Conservation (phyloP, 1,284 basidiomycete genomes). For the Neonothopanus nambi region DNA sequence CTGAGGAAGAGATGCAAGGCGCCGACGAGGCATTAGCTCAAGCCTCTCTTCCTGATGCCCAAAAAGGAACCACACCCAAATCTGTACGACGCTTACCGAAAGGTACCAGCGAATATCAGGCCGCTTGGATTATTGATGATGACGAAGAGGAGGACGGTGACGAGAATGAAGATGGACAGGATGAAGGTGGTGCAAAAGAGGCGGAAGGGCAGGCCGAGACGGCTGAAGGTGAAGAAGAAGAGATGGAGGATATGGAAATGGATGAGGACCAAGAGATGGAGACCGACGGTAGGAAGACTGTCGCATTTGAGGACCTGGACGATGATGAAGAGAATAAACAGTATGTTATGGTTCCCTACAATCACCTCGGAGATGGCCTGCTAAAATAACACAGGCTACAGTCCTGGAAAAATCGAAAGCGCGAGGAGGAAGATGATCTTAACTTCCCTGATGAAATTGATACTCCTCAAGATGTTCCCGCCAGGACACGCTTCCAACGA, state of each 20-base stretch:
- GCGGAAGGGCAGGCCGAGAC: slow-evolving; percentile 42
- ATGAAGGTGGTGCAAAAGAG: slow-evolving; percentile 32
- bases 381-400: slow-evolving; percentile 49
- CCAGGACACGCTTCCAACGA: slow-evolving; percentile 86
- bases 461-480: slow-evolving; percentile 88
- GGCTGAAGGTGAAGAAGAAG: slow-evolving; percentile 39
- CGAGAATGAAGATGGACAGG: slow-evolving; percentile 36
- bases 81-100: slow-evolving; percentile 80
- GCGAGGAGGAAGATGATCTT: slow-evolving; percentile 77
- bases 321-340: slow-evolving; percentile 82
- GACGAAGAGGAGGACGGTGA: slow-evolving; percentile 64
- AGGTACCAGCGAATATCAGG: slow-evolving; percentile 92
- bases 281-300: slow-evolving; percentile 53
- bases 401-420: slow-evolving; percentile 66
- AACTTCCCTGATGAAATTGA: slow-evolving; percentile 98
- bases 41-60: slow-evolving; percentile 60
- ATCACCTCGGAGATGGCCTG: slow-evolving; percentile 4
- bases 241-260: slow-evolving; percentile 33
- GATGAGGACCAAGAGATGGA: slow-evolving; percentile 70
- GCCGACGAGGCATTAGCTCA: slow-evolving; percentile 30
- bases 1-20: slow-evolving; percentile 89
- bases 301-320: slow-evolving; percentile 76
- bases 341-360: slow-evolving; percentile 44
- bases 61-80: slow-evolving; percentile 69
- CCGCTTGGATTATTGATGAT: slow-evolving; percentile 90